phyloP scores from a whole-genome alignment of 495 filamentous ascomycete genomes.

The Lophium mytilinum region DNA sequence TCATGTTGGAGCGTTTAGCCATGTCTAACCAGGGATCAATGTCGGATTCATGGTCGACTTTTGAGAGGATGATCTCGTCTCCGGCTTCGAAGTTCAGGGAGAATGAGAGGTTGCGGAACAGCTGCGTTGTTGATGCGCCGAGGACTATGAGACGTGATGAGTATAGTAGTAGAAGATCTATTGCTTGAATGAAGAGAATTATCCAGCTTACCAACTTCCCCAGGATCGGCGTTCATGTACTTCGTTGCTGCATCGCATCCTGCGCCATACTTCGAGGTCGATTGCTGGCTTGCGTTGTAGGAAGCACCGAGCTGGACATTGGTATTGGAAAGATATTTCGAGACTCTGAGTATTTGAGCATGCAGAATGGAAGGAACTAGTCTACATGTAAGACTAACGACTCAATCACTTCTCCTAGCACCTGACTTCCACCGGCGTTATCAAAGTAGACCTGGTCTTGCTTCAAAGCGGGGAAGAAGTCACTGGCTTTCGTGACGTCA shows the following conservation, averaged over 20 bases:
- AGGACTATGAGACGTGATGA: conserved; percentile 39
- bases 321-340: conserved; percentile 53
- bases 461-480: conserved; percentile 57
- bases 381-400: conserved; percentile 52
- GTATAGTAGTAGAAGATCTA: background rate
- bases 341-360: conserved; percentile 40
- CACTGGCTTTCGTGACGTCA: conserved; percentile 46
- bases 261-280: conserved; percentile 45
- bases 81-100: conserved; percentile 50
- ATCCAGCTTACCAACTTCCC: conserved; percentile 47
- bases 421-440: conserved; percentile 68
- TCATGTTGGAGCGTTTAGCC: conserved; percentile 47
- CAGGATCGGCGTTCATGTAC: conserved; percentile 56
- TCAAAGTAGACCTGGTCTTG: conserved; percentile 63
- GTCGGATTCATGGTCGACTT: conserved; percentile 66
- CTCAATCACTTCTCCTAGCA: conserved; percentile 54
- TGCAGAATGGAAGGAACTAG: background rate
- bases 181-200: background rate
- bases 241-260: conserved; percentile 54
- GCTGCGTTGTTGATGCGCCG: conserved; percentile 62
- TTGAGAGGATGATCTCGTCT: conserved; percentile 57
- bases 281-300: conserved; percentile 47
- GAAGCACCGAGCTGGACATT: conserved; percentile 68
- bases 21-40: conserved; percentile 59
- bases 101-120: conserved; percentile 60